Conservation (phyloP, 73 alveolate genomes). For the Tetrahymena malaccensis region DNA sequence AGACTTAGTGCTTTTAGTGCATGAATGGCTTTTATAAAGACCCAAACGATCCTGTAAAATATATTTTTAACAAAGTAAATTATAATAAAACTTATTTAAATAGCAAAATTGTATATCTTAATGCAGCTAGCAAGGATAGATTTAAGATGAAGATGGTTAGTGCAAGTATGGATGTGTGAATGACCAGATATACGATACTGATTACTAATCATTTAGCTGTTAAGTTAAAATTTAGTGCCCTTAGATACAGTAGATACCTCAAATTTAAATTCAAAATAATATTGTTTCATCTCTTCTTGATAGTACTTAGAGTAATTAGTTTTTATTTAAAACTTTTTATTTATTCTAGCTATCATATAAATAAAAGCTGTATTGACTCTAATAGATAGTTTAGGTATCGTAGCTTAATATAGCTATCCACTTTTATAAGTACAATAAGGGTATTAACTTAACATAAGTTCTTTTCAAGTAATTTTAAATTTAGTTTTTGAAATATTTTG, state of each 20-base stretch:
- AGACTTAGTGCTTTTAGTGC: not conserved
- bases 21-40: not conserved
- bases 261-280: not conserved
- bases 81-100: not conserved
- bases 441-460: not conserved
- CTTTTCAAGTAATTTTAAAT: not conserved
- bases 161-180: not conserved
- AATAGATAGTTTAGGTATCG: not conserved
- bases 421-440: not conserved
- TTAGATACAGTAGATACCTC: not conserved
- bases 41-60: not conserved
- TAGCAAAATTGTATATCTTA: not conserved
- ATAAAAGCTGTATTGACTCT: not conserved
- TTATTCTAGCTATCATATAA: too few species aligned
- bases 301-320: not conserved
- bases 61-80: not conserved
- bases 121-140: not conserved
- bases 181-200: not conserved
- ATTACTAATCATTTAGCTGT: not conserved
- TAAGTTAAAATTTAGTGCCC: not conserved
- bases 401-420: not conserved
- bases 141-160: not conserved
- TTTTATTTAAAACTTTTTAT: too few species aligned
- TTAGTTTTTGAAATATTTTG: not conserved
- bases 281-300: not conserved